These are phyloP conservation scores for Aspergillus ibericus DNA, from an alignment of 2,329 filamentous ascomycete genomes.

Conservation along the genomic window DNA sequence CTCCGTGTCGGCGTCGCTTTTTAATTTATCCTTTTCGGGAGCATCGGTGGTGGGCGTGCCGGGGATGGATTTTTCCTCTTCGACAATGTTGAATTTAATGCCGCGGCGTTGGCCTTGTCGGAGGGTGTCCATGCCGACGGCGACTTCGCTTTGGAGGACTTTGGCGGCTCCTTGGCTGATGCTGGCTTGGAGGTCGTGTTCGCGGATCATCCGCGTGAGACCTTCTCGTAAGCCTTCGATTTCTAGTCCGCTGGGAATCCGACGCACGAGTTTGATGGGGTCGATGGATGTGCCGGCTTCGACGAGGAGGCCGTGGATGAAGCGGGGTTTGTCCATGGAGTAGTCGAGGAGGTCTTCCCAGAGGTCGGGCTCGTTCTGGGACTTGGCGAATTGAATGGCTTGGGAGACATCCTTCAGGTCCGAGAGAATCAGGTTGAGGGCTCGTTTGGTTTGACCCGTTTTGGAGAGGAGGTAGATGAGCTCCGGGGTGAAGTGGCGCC, in stretches of 20 bases:
- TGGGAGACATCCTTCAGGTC: conserved; percentile 87
- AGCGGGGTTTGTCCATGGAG: conserved; percentile 94
- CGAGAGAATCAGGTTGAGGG: conserved; percentile 89
- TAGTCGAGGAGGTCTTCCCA: conserved; percentile 96
- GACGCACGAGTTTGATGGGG: conserved; percentile 82
- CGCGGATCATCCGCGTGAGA: conserved; percentile 84
- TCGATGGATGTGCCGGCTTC: conserved; percentile 94
- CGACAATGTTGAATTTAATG: conserved; percentile 80
- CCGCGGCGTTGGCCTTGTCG: conserved; percentile 77
- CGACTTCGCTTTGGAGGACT: conserved; percentile 84
- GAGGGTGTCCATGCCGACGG: conserved; percentile 75
- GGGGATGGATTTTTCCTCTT: conserved; percentile 17
- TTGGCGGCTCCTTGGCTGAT: conserved; percentile 87
- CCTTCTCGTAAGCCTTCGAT: conserved; percentile 89
- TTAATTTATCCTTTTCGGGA: conserved; percentile 8
- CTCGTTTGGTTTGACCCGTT: conserved; percentile 88
- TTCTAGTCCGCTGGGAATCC: conserved; percentile 90
- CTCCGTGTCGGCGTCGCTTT: conserved; percentile 17
- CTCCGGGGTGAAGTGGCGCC: conserved; percentile 78
- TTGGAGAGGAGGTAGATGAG: conserved; percentile 96
- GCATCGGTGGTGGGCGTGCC: background rate
- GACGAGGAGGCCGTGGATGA: conserved; percentile 87
- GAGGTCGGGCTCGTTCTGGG: conserved; percentile 85
- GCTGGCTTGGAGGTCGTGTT: conserved; percentile 92
- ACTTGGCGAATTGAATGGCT: conserved; percentile 91